Base-by-base conservation (phyloP, 106 monocot species). In the Acanthochlamys bracteata region DNA sequence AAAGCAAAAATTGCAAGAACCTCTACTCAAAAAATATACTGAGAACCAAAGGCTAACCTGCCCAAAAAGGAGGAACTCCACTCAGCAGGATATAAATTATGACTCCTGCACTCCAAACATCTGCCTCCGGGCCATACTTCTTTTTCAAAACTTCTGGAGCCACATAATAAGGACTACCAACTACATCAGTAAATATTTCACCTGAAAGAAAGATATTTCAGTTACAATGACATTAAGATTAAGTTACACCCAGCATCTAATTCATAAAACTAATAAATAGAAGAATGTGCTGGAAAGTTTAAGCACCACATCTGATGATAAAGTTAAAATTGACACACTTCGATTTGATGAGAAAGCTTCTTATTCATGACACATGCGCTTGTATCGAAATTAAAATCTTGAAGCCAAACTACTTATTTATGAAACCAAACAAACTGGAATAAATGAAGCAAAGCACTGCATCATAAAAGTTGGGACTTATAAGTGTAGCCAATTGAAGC, bases 41-140 rank as follows among this genome's bases (percentile, higher is more conserved):
- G 24, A 57, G 7, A 25, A 11, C 0, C 7, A 65, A 65, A n/a
- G 4, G 62, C 7, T 15, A 12, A 79, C 79, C 79, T 65, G 73
- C 73, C 79, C 73, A 79, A 69, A 79, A 79, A 23, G 79, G 79
- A 65, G 79, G 79, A 24, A 74, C 69, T 20, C 79, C 79, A 65
- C 73, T 64, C 10, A 79, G 46, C 8, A 79, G 57, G 21, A 79
- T 79, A 61, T 79, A 79, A 59, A 74, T 70, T 24, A 79, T 79
- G 10, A 79, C 79, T n/a, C 79, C 79, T 23, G 79, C 79, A 66
- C 78, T 78, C 78, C 78, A 78, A 20, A 78, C 73, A 64, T 78
- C 78, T 57, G 78, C 72, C 72, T 78, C 79, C 0, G 59, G 73
- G 15, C 79, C 69, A 53, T 79, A 79, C 20, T 24, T 23, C 21